Conservation (phyloP, 805 yeast genomes). For the Sugiyamaella smithiae region DNA sequence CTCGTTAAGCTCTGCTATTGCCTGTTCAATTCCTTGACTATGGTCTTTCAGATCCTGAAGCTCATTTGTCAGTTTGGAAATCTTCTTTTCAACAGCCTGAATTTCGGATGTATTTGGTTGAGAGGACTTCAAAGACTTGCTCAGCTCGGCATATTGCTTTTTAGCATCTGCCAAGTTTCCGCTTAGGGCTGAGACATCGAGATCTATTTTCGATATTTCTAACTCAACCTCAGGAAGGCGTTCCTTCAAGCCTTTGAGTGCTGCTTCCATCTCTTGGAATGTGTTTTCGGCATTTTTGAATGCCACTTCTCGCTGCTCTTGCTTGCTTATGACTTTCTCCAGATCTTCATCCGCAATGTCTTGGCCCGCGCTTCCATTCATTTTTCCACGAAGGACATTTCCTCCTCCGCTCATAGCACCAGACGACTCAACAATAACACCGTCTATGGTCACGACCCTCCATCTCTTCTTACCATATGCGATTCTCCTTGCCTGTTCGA, state of each 20-base stretch:
- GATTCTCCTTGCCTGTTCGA: slow-evolving; percentile 77
- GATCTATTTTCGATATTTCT: slow-evolving; percentile 51
- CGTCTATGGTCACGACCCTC: slow-evolving; percentile 90
- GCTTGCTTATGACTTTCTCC: slow-evolving; percentile 49
- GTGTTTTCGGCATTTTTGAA: slow-evolving; percentile 45
- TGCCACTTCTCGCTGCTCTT: slow-evolving; percentile 51
- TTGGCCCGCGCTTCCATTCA: slow-evolving; percentile 39
- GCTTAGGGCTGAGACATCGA: slow-evolving; percentile 63
- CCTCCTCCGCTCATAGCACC: slow-evolving; percentile 97
- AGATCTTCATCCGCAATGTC: slow-evolving; percentile 59
- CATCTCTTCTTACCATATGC: slow-evolving; percentile 81
- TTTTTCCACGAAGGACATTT: slow-evolving; percentile 64
- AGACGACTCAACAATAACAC: slow-evolving; percentile 84
- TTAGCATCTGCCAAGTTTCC: slow-evolving; percentile 51
- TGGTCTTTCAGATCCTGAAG: slow-evolving; percentile 47
- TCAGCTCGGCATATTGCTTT: slow-evolving; percentile 28
- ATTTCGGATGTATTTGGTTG: slow-evolving; percentile 33
- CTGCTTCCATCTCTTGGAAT: slow-evolving; percentile 56
- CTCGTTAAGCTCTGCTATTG: slow-evolving; percentile 63
- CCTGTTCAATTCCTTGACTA: slow-evolving; percentile 52
- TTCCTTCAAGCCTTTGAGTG: slow-evolving; percentile 57
- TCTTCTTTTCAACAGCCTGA: slow-evolving; percentile 36
- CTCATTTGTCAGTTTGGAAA: slow-evolving; percentile 40
- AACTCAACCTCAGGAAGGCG: slow-evolving; percentile 67
- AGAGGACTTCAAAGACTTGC: slow-evolving; percentile 24